Evolutionary conservation across 495 filamentous ascomycete species (phyloP), one percentile per base, ranked within the genome.

Genomic region (Geoglossum glabrum): DNA sequence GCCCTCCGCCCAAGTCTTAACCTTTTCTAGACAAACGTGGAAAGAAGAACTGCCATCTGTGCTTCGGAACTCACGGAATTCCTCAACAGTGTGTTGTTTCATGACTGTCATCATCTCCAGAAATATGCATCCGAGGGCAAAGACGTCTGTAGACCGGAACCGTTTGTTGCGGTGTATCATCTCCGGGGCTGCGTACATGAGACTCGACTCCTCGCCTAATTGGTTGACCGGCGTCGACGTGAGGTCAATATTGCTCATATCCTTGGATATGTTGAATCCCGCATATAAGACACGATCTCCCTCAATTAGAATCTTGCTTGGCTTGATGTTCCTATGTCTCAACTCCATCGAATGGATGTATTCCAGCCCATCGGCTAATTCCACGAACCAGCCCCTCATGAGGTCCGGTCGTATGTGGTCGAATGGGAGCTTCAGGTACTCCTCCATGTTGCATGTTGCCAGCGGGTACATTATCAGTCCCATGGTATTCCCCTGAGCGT

Each of bases 61-160:
- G 55, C 26, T 60, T 36, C 47, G 28, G 57, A 47, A 57, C 25
- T 57, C 33, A 33, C 45, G 40, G 36, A 55, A 28, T 57, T 59
- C 5, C 56, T 55, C 40, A 38, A 60, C 40, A 19, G 26, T 28
- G 19, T 34, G 52, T 9, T 27, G 30, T 34, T 55, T 55, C 10
- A 55, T 55, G 52, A 55, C 52, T 9, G 52, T 55, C 52, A 55
- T 55, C 0, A 90, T 74, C 50, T 87, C 79, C 21, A 98, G 77
- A 55, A 81, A 79, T 45, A 93, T 86, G 64, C 93, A 95, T 1
- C 92, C 92, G 1, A 95, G 73, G 0, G 88, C 81, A 63, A 85
- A 92, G 34, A 55, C 34, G n/a, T 55, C 52, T 33, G 52, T 27
- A 33, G 52, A 40, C 6, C 52, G 52, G 28, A 40, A 55, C 23